Evolutionary conservation across 441 rosid genomes (phyloP), one percentile per base, ranked within the genome.

Genomic region (Gossypium trilobum): DNA sequence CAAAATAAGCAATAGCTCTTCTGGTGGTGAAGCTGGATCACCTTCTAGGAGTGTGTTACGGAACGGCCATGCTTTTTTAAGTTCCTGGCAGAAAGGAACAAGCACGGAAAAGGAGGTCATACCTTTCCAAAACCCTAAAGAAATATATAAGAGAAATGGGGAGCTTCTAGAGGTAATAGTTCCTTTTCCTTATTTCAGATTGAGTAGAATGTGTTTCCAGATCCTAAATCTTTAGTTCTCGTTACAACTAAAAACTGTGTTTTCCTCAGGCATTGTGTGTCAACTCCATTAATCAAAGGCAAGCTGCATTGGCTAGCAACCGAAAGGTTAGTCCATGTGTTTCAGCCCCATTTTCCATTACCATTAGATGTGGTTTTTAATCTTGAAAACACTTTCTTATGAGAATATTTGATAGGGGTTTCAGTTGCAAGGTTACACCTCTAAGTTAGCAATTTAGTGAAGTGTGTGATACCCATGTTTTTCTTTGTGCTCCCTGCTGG

Each of bases 271-370:
- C 96, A 72, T 72, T 95, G 50, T 95, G 94, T 85, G 77, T 88
- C 71, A 95, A 95, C 74, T 79, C 92, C 72, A 77, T 83, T 75
- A 79, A 86, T 79, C 87, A 88, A 84, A 75, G 82, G 78, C 92
- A 89, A 82, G 87, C 87, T 77, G 99, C 96, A 75, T 76, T 92
- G 73, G 89, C 99, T 60, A 88, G 96, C 90, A 91, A 87, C 77
- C 85, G 91, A 72, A 95, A 95, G 97, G 99, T 95, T 75, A 80
- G 91, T 81, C 67, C 71, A 66, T 48, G 4, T 29, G 36, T 20
- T 16, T 56, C 36, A 25, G 4, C 14, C n/a, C 44, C 4, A 4
- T 51, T 27, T 68, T 51, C 25, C 48, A 8, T 68, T 16, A 51
- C 13, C 59, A 9, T n/a, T 29, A 27, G 59, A 29, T 50, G 59